A percentile compares a stretch with the other conserved stretches of the same genome.
phyloP scores from a whole-genome alignment of 192 early-diverging fungal species.

The Coemansia sp. region DNA sequence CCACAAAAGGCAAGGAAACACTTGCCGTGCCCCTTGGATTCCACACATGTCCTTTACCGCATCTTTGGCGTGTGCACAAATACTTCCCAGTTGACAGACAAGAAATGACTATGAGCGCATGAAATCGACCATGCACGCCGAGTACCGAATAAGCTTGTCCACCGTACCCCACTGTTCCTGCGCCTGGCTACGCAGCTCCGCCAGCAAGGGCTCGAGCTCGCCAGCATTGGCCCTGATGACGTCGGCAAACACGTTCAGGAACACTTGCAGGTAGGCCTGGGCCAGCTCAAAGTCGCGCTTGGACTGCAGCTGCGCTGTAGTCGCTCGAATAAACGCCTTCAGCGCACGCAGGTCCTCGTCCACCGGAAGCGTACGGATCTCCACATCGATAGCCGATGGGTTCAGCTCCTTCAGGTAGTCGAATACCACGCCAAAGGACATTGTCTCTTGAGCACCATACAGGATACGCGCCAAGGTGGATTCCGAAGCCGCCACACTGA shows the following conservation, averaged over 20 bases:
- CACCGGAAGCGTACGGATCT: constrained; percentile 69
- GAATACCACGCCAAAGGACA: constrained; percentile 53
- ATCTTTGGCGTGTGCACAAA: too few species aligned
- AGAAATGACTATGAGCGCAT: too few species aligned
- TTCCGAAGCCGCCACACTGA: constrained; percentile 4
- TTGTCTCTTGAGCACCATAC: constrained; percentile 54
- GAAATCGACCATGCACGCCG: constrained; percentile 47
- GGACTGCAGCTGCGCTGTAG: constrained; percentile 54
- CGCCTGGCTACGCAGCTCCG: constrained; percentile 27
- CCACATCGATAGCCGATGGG: constrained; percentile 80
- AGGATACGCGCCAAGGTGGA: constrained; percentile 1
- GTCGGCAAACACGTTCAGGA: constrained; percentile 77
- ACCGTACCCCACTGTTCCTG: constrained; percentile 27
- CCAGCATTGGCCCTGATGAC: constrained; percentile 59
- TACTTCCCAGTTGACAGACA: too few species aligned
- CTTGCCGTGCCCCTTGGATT: too few species aligned
- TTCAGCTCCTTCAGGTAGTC: constrained; percentile 67
- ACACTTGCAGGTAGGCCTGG: constrained; percentile 71
- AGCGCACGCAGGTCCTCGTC: constrained; percentile 60
- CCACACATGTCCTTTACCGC: too few species aligned
- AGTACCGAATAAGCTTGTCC: constrained; percentile 42
- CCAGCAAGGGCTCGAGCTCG: constrained; percentile 45
- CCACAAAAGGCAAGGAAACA: too few species aligned
- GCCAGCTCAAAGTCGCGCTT: constrained; percentile 83
- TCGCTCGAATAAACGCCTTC: constrained; percentile 61